Evolutionary conservation across 768 basidiomycete genomes (phyloP), one percentile per base, ranked within the genome.

Genomic region (Calocybe indica): DNA sequence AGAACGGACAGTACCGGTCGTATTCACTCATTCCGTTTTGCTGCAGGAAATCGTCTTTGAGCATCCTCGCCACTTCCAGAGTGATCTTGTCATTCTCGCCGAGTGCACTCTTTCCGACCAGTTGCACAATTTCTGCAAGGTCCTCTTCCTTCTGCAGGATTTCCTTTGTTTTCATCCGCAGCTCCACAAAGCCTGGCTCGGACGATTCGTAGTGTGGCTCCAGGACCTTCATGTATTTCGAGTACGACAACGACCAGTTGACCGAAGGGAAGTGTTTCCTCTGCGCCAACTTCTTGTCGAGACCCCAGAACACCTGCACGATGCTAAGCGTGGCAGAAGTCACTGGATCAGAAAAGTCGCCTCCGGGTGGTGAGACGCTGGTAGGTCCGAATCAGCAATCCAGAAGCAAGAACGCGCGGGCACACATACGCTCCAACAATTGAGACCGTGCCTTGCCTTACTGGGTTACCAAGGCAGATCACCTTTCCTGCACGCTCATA

Each of bases 181-280:
- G 72, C 54, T 95, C 91, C 34, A 97, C 83, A 68, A 99, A 99
- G n/a, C 92, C 95, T 4, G 92, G 89, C 58, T 91, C 85, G 43
- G 84, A 85, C 37, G 75, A 69, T 65, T 98, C 93, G 67, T 98
- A 99, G 67, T 93, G 85, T 1, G 88, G 80, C 58, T 95, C 93
- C 36, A 97, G 80, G 7, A 93, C 83, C 62, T 93, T 94, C 52
- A 85, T 88, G 69, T 99, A 98, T 67, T 99, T 99, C 50, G 96
- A 98, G 67, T 98, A 98, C 7, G 96, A 99, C n/a, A 96, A 72
- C 55, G 85, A 96, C 96, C 96, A 99, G 71, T 99, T 97, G 65
- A 99, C 95, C n/a, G 94, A 96, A 1, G 96, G 96, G 79, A 99
- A 99, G 65, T 99, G 94, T 67, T 99, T 98, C 53, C 95, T 81